Percentiles rank a stretch among this genome's conserved stretches.
These are phyloP conservation scores for Phytopythium helicoides DNA, from an alignment of 352 stramenopile genomes.

Conservation along the genomic window DNA sequence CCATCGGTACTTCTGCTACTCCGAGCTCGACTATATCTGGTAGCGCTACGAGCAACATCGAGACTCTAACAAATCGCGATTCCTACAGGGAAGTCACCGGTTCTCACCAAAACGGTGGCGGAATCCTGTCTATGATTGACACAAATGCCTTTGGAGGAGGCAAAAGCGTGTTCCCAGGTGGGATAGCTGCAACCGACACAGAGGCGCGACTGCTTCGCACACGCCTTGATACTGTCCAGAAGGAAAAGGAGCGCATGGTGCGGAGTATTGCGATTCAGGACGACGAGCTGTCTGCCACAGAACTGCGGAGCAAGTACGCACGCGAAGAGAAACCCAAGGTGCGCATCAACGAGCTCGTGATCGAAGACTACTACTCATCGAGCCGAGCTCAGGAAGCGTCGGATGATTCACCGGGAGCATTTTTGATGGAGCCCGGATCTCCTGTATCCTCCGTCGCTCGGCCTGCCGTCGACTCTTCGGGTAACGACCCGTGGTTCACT, in stretches of 20 bases:
- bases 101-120: conserved; percentile 18
- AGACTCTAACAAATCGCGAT: neutral
- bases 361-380: conserved; percentile 81
- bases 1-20: conserved; percentile 13
- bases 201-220: conserved; percentile 79
- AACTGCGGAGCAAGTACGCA: conserved; percentile 51
- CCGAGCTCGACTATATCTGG: neutral
- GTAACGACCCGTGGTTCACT: conserved; percentile 70
- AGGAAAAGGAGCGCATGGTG: conserved; percentile 68
- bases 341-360: conserved; percentile 83
- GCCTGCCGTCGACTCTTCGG: neutral
- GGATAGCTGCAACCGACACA: conserved; percentile 67
- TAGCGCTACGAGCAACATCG: neutral
- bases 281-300: conserved; percentile 53
- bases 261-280: conserved; percentile 27
- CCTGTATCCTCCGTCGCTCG: neutral
- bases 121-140: conserved; percentile 76
- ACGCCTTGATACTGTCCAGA: conserved; percentile 72
- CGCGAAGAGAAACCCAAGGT: conserved; percentile 46
- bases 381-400: conserved; percentile 14
- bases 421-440: conserved; percentile 51
- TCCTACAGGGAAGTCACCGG: neutral
- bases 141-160: conserved; percentile 72
- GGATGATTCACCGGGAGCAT: conserved; percentile 37
- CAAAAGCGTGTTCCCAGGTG: conserved; percentile 63